A percentile compares a stretch with the other conserved stretches of the same genome.
These are phyloP conservation scores for Pestalotiopsis sp. DNA, from an alignment of 2,329 filamentous ascomycete species.

Conservation along the genomic window DNA sequence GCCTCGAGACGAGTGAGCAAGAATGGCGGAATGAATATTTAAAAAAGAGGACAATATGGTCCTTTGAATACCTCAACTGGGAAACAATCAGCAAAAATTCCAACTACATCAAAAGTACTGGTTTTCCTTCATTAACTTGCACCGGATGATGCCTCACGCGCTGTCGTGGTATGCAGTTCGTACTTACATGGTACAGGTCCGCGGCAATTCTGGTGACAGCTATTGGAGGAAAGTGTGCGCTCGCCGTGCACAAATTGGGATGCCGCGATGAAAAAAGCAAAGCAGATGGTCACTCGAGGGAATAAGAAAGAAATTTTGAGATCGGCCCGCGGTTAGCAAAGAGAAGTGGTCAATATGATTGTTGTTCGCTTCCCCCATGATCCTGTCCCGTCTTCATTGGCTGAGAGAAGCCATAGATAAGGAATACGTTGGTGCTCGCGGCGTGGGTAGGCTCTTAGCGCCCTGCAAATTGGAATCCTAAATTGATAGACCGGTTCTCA, in stretches of 20 bases:
- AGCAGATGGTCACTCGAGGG: neutral
- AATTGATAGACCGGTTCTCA: neutral
- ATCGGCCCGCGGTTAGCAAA: neutral
- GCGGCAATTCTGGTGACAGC: neutral
- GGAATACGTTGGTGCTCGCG: neutral
- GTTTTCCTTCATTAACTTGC: neutral
- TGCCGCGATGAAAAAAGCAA: neutral
- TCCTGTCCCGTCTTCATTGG: neutral
- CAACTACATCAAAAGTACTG: neutral
- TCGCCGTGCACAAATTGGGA: neutral
- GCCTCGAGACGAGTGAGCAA: neutral
- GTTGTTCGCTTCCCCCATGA: neutral
- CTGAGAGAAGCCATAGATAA: neutral
- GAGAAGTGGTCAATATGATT: neutral
- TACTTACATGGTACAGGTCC: neutral
- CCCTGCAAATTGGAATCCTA: neutral
- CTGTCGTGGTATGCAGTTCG: neutral
- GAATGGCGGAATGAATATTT: neutral
- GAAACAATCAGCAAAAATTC: neutral
- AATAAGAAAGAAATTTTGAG: neutral
- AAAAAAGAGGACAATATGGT: neutral
- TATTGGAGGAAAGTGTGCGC: neutral
- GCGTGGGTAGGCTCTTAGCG: neutral
- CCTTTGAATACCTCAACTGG: neutral
- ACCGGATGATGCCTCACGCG: neutral